These are phyloP conservation scores for Raphanus sativus DNA, from an alignment of 345 rosid species.

Conservation along the genomic window DNA sequence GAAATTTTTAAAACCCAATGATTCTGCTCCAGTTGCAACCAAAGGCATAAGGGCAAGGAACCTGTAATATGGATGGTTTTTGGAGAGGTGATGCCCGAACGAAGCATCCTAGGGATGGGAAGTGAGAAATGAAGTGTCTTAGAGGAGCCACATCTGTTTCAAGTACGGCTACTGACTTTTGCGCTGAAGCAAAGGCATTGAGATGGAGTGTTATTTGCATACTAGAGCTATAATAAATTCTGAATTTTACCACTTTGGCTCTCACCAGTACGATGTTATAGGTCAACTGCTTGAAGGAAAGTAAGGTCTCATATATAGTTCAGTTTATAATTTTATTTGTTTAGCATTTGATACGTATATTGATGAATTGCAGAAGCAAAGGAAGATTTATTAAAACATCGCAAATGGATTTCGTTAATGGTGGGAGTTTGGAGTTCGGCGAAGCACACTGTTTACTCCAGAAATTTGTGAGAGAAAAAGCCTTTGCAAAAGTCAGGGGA, in stretches of 20 bases:
- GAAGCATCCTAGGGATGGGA: no score
- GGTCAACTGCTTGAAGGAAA: not conserved
- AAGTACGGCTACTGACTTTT: not conserved
- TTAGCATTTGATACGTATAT: constrained; percentile 39
- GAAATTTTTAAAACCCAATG: no score
- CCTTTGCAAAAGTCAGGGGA: constrained; percentile 60
- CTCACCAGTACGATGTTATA: not conserved
- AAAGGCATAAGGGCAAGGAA: not conserved
- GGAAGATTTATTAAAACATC: constrained; percentile 69
- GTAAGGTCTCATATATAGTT: no score
- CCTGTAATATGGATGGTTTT: not conserved
- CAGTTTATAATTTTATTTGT: no score
- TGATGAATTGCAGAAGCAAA: constrained; percentile 56
- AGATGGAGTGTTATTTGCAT: no score
- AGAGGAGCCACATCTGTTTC: not conserved
- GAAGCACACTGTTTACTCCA: constrained; percentile 78
- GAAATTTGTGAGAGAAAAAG: constrained; percentile 65
- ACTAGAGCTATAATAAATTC: not conserved
- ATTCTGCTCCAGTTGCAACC: not conserved
- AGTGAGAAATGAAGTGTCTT: not conserved
- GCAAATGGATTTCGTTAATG: constrained; percentile 68
- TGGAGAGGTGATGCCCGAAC: no score
- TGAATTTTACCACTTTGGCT: not conserved
- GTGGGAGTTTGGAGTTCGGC: constrained; percentile 68
- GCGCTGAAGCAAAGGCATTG: not conserved